Base-by-base conservation (phyloP, 352 stramenopile species). In the Aphanomyces invadans region DNA sequence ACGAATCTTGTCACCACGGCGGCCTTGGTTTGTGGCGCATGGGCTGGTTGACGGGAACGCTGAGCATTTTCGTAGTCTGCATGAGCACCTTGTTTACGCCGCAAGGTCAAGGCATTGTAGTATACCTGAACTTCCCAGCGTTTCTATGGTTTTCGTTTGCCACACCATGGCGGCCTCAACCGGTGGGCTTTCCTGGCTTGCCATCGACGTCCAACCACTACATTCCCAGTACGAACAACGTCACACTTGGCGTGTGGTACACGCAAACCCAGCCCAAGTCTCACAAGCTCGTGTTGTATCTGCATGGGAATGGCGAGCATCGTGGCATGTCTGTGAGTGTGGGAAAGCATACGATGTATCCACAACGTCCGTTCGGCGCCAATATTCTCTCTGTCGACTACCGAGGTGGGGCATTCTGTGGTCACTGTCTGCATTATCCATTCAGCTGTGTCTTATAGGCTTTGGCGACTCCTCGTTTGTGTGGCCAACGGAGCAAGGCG, bases 301-400 rank as follows among this genome's bases (percentile, higher is more conserved):
- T 66, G 1, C 59, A 66, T 31, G 59, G 59, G 2, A 66, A 66
- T 25, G 59, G 59, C 46, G 59, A 66, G 28, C 36, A 66, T 57
- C 59, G 59, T 19, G 59, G 10, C 4, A n/a, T 31, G 17, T 15
- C 23, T 36, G 32, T 59, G 1, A 42, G 33, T 15, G 15, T 57
- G 15, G 17, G 4, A 4, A 66, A 66, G 46, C 32, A 28, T 31
- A 4, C 3, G 4, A 17, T 66, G 25, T 66, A 66, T 23, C 10
- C 9, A 19, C 3, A 29, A 15, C 25, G 32, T 12, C 59, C 59
- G 5, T 56, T 44, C 26, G 26, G 32, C 36, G 44, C 29, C 31
- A 26, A 66, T 25, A 46, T 66, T 42, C 2, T 66, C 5, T 4
- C 21, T 9, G 38, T 55, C 7, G 59, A 66, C 29, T 66, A 66